Conservation (phyloP, 2,329 filamentous ascomycete species). For the Aspergillus hortae region DNA sequence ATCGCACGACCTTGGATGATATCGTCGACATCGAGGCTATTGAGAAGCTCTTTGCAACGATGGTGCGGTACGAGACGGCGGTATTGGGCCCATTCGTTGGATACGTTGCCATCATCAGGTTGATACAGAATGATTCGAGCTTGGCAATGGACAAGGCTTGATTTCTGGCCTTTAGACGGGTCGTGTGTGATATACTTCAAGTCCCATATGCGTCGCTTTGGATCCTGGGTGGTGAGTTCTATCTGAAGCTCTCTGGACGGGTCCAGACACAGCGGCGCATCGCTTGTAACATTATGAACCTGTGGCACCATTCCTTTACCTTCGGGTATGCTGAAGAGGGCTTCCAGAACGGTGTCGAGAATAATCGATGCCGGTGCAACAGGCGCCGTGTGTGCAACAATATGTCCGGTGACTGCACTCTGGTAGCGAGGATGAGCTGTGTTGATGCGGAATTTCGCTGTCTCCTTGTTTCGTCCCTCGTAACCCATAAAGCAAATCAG, state of each 20-base stretch:
- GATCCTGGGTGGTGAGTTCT: slow-evolving; percentile 1
- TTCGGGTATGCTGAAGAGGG: slow-evolving; percentile 13
- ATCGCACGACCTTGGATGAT: slow-evolving; percentile 20
- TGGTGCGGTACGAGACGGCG: slow-evolving; percentile 12
- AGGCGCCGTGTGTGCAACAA: slow-evolving; percentile 12
- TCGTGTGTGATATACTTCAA: slow-evolving; percentile 10
- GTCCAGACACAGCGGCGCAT: slow-evolving; percentile 15
- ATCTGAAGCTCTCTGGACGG: slow-evolving; percentile 10
- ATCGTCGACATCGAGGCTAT: slow-evolving; percentile 17
- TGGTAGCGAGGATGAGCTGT: slow-evolving; percentile 11
- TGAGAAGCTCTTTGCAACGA: slow-evolving; percentile 15
- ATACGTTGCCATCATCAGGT: not conserved
- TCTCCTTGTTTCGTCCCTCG: slow-evolving; percentile 2
- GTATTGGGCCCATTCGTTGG: slow-evolving; percentile 14
- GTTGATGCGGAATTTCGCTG: slow-evolving; percentile 14
- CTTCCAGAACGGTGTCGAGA: slow-evolving; percentile 15
- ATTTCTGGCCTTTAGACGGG: not conserved
- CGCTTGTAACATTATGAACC: slow-evolving; percentile 13
- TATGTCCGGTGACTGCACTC: slow-evolving; percentile 13
- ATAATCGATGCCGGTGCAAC: slow-evolving; percentile 15
- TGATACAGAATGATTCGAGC: slow-evolving; percentile 9
- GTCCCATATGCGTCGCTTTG: slow-evolving; percentile 8
- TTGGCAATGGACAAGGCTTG: slow-evolving; percentile 11
- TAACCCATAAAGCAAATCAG: slow-evolving; percentile 11
- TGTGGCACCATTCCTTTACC: slow-evolving; percentile 9